Evolutionary conservation across 2,329 filamentous ascomycete genomes (phyloP).

Genomic region (Talaromyces sp.): DNA sequence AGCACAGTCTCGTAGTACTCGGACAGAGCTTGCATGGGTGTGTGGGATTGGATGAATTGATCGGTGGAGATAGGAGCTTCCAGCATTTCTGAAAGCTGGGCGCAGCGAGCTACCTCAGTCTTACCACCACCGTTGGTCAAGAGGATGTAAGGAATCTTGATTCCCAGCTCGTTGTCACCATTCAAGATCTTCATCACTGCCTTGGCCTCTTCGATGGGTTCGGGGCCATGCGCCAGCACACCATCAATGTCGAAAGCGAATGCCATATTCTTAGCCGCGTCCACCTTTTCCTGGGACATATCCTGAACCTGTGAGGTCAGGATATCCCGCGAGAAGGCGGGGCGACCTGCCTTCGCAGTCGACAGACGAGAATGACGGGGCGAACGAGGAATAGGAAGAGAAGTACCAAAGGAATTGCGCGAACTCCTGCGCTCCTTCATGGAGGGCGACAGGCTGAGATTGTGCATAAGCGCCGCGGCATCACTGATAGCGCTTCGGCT

Average conservation of each 20-base stretch:
- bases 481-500: constrained; percentile 70
- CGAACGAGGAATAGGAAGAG: constrained; percentile 71
- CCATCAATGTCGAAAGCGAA: constrained; percentile 73
- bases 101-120: constrained; percentile 65
- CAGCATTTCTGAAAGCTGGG: constrained; percentile 69
- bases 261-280: constrained; percentile 74
- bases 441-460: constrained; percentile 67
- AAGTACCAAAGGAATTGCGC: constrained; percentile 74
- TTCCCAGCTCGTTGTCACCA: constrained; percentile 75
- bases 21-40: constrained; percentile 73
- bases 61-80: constrained; percentile 67
- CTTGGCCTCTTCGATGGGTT: constrained; percentile 68
- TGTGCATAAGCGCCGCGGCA: constrained; percentile 71
- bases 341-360: constrained; percentile 56
- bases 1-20: constrained; percentile 78
- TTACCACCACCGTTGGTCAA: constrained; percentile 76
- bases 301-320: constrained; percentile 72
- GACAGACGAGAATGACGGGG: constrained; percentile 71
- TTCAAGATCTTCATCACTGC: constrained; percentile 71
- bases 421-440: constrained; percentile 69
- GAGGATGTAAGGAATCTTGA: constrained; percentile 77
- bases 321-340: constrained; percentile 65
- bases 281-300: constrained; percentile 66
- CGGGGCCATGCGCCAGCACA: constrained; percentile 73
- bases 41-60: constrained; percentile 78